These are phyloP conservation scores for Ustulina deusta DNA, from an alignment of 2,329 filamentous ascomycete species.

Conservation along the genomic window DNA sequence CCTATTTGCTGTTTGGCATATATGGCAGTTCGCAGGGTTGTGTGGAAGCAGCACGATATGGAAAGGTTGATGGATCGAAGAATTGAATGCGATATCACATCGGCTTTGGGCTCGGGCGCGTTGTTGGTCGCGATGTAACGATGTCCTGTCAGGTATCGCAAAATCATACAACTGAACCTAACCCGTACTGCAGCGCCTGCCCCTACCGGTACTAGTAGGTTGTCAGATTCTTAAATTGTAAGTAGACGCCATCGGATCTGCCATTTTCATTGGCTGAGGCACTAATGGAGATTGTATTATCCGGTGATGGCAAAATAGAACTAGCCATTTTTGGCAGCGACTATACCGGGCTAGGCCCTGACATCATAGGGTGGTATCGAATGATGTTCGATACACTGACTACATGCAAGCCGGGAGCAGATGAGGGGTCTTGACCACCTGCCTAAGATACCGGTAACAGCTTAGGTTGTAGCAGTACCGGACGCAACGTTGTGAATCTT, in stretches of 20 bases:
- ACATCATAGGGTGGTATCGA: conserved; percentile 32
- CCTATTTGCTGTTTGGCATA: conserved; percentile 1
- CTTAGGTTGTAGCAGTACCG: background rate
- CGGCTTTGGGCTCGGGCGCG: conserved; percentile 33
- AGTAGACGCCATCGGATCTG: conserved; percentile 8
- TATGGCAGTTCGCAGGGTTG: background rate
- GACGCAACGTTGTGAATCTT: background rate
- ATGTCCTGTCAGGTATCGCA: conserved; percentile 25
- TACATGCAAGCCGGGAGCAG: background rate
- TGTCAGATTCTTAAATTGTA: conserved; percentile 33
- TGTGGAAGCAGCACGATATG: background rate
- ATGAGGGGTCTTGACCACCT: background rate
- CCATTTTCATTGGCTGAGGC: conserved; percentile 25
- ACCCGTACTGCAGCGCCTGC: background rate
- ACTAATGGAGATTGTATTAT: conserved; percentile 38
- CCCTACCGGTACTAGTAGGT: background rate
- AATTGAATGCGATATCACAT: conserved; percentile 8
- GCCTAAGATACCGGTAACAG: background rate
- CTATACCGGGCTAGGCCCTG: conserved; percentile 7
- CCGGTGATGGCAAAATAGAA: conserved; percentile 6
- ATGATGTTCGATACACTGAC: background rate
- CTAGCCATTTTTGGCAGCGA: conserved; percentile 22
- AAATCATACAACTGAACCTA: conserved; percentile 13
- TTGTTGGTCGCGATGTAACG: conserved; percentile 34
- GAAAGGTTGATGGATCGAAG: background rate